Evolutionary conservation across 2,329 filamentous ascomycete genomes (phyloP).

Genomic region (Drechslerella stenobrocha): DNA sequence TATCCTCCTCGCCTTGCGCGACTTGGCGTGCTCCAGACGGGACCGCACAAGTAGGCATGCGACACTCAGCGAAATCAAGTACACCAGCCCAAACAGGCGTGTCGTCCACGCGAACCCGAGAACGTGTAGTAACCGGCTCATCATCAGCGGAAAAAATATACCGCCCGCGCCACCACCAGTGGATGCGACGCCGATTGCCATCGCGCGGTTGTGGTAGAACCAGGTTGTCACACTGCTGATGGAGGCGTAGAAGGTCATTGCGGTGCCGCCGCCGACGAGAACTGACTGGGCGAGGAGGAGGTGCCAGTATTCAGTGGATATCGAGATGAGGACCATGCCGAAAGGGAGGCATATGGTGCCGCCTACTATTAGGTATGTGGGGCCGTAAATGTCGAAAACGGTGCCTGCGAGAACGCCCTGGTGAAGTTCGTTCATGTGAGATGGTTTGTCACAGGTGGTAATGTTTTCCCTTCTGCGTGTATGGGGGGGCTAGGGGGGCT

Average conservation of each 20-base stretch:
- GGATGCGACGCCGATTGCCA: conserved; percentile 43
- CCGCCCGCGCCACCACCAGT: conserved; percentile 39
- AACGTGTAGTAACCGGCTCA: conserved; percentile 23
- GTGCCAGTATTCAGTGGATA: conserved; percentile 43
- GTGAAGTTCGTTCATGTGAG: not conserved
- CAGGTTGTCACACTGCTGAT: conserved; percentile 42
- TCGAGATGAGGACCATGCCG: conserved; percentile 36
- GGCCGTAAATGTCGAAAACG: conserved; percentile 44
- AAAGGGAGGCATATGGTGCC: conserved; percentile 34
- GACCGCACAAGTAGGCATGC: conserved; percentile 37
- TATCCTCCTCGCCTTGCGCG: conserved; percentile 29
- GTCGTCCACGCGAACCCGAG: conserved; percentile 41
- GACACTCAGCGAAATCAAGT: conserved; percentile 21
- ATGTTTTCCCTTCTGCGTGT: not conserved
- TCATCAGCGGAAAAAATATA: conserved; percentile 40
- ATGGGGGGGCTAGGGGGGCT: not conserved
- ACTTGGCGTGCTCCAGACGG: conserved; percentile 34
- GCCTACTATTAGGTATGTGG: conserved; percentile 30
- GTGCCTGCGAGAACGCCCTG: conserved; percentile 37
- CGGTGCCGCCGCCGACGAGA: conserved; percentile 36
- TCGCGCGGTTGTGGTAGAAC: conserved; percentile 45
- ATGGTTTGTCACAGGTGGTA: not conserved
- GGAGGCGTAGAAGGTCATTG: conserved; percentile 45
- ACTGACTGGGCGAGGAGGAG: conserved; percentile 35
- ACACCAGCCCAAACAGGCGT: conserved; percentile 34